Conservation (phyloP, 345 rosid species). For the Adansonia digitata region DNA sequence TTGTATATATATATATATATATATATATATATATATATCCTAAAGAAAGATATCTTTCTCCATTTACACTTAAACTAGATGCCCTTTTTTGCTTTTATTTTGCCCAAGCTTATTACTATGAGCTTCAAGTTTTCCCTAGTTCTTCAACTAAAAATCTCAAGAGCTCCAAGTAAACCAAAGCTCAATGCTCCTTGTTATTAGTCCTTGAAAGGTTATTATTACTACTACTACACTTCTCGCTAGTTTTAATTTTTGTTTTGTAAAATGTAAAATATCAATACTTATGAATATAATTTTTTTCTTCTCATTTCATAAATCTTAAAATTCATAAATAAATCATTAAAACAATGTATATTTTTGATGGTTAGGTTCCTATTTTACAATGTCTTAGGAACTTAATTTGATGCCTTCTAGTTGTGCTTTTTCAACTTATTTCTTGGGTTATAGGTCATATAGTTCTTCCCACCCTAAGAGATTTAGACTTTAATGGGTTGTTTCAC, state of each 20-base stretch:
- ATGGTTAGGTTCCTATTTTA: not conserved
- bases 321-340: not conserved
- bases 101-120: not conserved
- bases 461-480: no score
- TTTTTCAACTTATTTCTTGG: not conserved
- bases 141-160: not conserved
- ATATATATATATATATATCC: no score
- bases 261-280: not conserved
- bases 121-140: not conserved
- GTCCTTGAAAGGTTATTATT: not conserved
- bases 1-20: no score
- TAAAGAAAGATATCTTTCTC: not conserved
- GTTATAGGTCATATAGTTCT: not conserved
- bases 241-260: not conserved
- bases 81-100: not conserved
- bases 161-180: not conserved
- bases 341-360: not conserved
- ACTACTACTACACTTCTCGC: not conserved
- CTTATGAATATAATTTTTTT: no score
- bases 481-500: not conserved
- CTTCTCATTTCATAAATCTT: no score
- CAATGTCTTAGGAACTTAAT: not conserved
- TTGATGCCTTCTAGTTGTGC: no score
- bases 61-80: conserved; percentile 2
- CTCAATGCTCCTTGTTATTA: not conserved